Base-by-base conservation (phyloP, 169 alveolate genomes). In the Eimeria sp. region DNA sequence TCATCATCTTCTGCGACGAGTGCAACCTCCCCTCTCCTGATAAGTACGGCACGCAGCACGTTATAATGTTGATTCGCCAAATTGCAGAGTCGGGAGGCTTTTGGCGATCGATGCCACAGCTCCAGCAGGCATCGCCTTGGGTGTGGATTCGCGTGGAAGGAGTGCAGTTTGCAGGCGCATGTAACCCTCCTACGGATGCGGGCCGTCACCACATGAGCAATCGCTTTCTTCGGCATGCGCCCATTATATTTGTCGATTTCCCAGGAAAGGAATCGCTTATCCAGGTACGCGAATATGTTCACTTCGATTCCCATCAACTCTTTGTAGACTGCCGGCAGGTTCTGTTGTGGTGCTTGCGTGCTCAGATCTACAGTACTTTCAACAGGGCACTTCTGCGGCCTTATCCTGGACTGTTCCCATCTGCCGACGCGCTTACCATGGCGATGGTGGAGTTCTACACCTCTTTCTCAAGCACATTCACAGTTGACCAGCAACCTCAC, bases 161-260 rank as follows among this genome's bases (percentile, higher is more conserved):
- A 78, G 99, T 99, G 27, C 99, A 99, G 96, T 99, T 99, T 95
- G 99, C 99, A 1, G 99, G 99, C 13, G 99, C 99, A 20, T 99
- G 99, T 98, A 99, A 99, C 95, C 99, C 99, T 4, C 99, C 99
- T 58, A 99, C 99, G 0, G 99, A 99, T 97, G 99, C 99, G 9
- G 99, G 99, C 22, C 97, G 99, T 94, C 99, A 98, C 91, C 99
- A 99, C 25, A 97, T 99, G 97, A 98, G 99, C 83, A 99, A 99
- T 89, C 98, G 99, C 75, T 99, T 99, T 96, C 97, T 99, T 89
- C 96, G 99, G 73, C 99, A 99, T 96, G 98, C 99, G 40, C 99
- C 99, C 0, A 96, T 99, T 57, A 96, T 99, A 61, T 98, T 99
- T 89, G 99, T 99, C 45, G 99, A 99, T 97, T 99, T 99, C 98